phyloP scores from a whole-genome alignment of 2,329 filamentous ascomycete genomes.

The Sclerotinia spermophila region DNA sequence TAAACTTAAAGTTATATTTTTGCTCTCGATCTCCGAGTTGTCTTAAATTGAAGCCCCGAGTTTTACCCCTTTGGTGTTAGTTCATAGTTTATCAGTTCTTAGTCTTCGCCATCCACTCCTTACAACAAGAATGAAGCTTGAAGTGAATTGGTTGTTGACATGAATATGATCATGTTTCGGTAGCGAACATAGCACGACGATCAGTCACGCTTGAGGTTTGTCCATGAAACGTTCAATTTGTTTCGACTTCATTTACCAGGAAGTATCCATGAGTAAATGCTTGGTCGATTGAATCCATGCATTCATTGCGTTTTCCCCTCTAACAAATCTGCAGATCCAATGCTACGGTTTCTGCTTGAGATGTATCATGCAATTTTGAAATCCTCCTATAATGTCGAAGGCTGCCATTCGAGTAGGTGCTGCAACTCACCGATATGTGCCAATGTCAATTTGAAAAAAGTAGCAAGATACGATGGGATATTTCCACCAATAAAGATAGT shows the following conservation, averaged over 20 bases:
- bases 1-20: constrained; percentile 1
- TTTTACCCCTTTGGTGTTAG: constrained; percentile 2
- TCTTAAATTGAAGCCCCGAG: not conserved
- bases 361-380: not conserved
- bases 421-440: not conserved
- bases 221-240: constrained; percentile 2
- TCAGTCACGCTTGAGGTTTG: not conserved
- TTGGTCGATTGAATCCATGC: not conserved
- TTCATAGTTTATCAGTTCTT: not conserved
- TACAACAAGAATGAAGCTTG: not conserved
- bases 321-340: not conserved
- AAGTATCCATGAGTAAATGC: not conserved
- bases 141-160: not conserved
- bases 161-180: not conserved
- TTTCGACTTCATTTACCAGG: not conserved
- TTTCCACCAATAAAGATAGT: not conserved
- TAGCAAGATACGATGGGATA: not conserved
- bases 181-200: not conserved
- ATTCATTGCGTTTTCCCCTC: not conserved
- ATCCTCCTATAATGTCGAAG: not conserved
- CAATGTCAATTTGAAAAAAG: not conserved
- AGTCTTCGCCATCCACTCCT: not conserved
- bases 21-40: not conserved
- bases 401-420: not conserved
- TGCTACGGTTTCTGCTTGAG: constrained; percentile 1